These are phyloP conservation scores for Ustilago shanxiensis DNA, from an alignment of 1,284 basidiomycete genomes.

Conservation along the genomic window DNA sequence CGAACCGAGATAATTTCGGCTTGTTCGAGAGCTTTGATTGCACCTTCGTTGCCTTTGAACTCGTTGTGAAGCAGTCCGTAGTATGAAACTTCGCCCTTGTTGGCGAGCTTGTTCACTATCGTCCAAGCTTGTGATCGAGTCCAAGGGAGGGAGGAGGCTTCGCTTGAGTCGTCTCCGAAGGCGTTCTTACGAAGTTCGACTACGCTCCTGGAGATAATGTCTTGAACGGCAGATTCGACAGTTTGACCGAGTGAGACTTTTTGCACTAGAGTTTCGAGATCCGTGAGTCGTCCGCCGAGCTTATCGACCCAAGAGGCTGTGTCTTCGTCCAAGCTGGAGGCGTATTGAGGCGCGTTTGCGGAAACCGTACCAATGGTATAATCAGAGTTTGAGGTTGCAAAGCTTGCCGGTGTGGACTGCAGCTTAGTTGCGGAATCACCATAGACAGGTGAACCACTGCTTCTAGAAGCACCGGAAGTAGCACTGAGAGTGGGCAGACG, in stretches of 20 bases:
- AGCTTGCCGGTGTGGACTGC: neutral
- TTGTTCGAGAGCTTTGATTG: slow-evolving; percentile 87
- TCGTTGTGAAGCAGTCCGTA: slow-evolving; percentile 84
- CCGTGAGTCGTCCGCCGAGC: slow-evolving; percentile 65
- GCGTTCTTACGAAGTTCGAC: slow-evolving; percentile 89
- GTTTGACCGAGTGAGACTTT: slow-evolving; percentile 61
- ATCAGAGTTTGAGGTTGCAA: slow-evolving; percentile 12
- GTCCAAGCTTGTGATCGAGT: slow-evolving; percentile 88
- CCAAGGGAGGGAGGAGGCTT: slow-evolving; percentile 86
- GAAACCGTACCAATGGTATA: neutral
- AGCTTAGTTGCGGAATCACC: slow-evolving; percentile 3
- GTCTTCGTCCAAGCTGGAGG: slow-evolving; percentile 36
- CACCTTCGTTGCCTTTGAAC: slow-evolving; percentile 89
- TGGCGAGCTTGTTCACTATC: slow-evolving; percentile 81
- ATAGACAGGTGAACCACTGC: too few species aligned
- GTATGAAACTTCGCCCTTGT: slow-evolving; percentile 82
- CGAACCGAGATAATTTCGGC: slow-evolving; percentile 87
- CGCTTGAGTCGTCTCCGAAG: slow-evolving; percentile 89
- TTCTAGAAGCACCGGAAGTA: neutral
- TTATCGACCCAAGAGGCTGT: slow-evolving; percentile 63
- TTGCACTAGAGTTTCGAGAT: slow-evolving; percentile 63
- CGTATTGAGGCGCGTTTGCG: slow-evolving; percentile 17
- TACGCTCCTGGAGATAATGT: slow-evolving; percentile 78
- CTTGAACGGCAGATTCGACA: slow-evolving; percentile 56
- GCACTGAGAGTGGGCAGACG: slow-evolving; percentile 34